Conservation (phyloP, 768 basidiomycete genomes). For the Flagelloscypha sp. region DNA sequence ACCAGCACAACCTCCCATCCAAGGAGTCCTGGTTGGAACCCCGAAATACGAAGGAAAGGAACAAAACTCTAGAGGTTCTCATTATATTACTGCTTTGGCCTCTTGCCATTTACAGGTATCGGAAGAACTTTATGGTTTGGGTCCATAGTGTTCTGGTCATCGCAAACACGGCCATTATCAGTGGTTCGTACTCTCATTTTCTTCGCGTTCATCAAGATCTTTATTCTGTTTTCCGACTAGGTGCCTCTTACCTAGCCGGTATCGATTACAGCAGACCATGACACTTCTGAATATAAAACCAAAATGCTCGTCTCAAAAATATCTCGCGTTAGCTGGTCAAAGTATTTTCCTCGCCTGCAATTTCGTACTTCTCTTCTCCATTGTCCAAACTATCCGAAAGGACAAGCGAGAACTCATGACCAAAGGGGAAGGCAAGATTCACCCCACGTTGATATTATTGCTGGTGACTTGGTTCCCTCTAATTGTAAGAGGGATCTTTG, state of each 20-base stretch:
- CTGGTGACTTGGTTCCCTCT: constrained; percentile 24
- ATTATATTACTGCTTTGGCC: constrained; percentile 16
- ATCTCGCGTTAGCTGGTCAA: constrained; percentile 23
- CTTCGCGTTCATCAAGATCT: no score
- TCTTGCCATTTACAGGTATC: constrained; percentile 15
- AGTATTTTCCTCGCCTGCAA: constrained; percentile 24
- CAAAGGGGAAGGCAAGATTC: constrained; percentile 10
- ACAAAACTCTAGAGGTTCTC: no score
- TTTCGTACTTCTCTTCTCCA: constrained; percentile 15
- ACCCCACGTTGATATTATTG: constrained; percentile 21
- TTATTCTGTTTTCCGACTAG: no score
- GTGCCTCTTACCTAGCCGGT: constrained; percentile 24
- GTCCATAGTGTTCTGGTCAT: constrained; percentile 23
- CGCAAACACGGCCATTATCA: constrained; percentile 25
- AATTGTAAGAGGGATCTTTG: constrained; percentile 25
- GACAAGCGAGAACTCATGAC: constrained; percentile 13
- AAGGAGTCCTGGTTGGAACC: constrained; percentile 29
- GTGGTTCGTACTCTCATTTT: no score
- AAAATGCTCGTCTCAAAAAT: constrained; percentile 18
- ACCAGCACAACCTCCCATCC: constrained; percentile 22
- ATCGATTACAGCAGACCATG: constrained; percentile 10
- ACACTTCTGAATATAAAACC: constrained; percentile 8
- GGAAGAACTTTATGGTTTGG: constrained; percentile 21
- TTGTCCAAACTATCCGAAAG: constrained; percentile 20
- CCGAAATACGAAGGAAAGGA: constrained; percentile 12